Percentiles rank a stretch among this genome's conserved stretches.
Evolutionary conservation across 179 eudicot genomes (phyloP).

Genomic region (Silene noctiflora): DNA sequence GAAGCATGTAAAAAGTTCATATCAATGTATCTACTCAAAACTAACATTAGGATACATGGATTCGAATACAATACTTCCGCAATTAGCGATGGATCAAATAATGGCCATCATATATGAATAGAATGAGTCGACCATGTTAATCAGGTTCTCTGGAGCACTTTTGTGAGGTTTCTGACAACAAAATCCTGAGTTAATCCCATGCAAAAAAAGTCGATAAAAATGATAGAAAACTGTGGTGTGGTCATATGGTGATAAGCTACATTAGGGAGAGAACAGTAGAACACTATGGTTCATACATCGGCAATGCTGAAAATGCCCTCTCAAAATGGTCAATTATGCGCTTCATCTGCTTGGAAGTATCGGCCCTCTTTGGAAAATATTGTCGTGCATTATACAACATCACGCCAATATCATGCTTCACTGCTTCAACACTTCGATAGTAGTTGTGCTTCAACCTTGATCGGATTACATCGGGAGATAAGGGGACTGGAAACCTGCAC

Average conservation of each 20-base stretch:
- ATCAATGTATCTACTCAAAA: no score
- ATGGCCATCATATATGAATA: not conserved
- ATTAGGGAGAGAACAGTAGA: not conserved
- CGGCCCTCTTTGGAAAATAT: constrained; percentile 43
- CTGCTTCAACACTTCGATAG: constrained; percentile 59
- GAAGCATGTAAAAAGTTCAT: no score
- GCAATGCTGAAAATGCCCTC: constrained; percentile 41
- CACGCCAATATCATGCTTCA: constrained; percentile 63
- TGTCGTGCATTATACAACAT: constrained; percentile 52
- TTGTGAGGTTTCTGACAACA: not conserved
- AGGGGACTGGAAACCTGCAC: constrained; percentile 78
- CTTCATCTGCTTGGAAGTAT: constrained; percentile 32
- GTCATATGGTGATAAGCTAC: not conserved
- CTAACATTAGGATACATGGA: no score
- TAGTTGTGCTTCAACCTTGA: constrained; percentile 68
- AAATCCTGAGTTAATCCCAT: not conserved
- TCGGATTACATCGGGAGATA: constrained; percentile 58
- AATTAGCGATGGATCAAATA: constrained; percentile 1
- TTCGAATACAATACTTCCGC: not conserved
- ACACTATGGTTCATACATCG: constrained; percentile 3
- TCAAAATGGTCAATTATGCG: constrained; percentile 51
- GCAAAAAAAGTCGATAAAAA: not conserved
- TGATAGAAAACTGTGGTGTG: constrained; percentile 16
- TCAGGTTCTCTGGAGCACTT: not conserved
- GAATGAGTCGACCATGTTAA: not conserved